Conservation (phyloP, 129 eudicot genomes). For the Escallonia rubra region DNA sequence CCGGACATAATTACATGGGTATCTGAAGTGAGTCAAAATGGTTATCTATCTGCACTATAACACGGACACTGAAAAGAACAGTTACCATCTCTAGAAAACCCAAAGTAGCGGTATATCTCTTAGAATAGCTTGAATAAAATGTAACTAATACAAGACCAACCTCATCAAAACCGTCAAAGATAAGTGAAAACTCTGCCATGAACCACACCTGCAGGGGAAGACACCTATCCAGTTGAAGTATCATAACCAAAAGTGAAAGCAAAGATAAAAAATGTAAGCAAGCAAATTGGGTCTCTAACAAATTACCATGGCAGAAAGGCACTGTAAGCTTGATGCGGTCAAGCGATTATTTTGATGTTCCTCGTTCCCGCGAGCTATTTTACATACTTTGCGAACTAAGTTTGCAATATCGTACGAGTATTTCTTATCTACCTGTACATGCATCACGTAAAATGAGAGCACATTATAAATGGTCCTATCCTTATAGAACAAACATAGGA, state of each 20-base stretch:
- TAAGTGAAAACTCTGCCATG: constrained; percentile 87
- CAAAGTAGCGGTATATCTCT: background rate
- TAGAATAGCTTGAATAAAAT: background rate
- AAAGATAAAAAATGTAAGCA: no score
- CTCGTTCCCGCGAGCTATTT: constrained; percentile 53
- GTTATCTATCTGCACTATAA: background rate
- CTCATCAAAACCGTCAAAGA: constrained; percentile 70
- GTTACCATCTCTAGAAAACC: background rate
- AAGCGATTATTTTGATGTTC: constrained; percentile 52
- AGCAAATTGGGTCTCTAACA: no score
- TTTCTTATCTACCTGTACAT: constrained; percentile 76
- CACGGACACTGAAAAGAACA: background rate
- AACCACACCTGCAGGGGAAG: constrained; percentile 74
- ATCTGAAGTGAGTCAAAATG: background rate
- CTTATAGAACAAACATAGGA: background rate
- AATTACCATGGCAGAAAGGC: constrained; percentile 96
- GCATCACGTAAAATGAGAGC: constrained; percentile 13
- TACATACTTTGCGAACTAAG: constrained; percentile 63
- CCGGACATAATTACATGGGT: no score
- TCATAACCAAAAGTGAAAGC: no score
- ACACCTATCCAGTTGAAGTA: constrained; percentile 1
- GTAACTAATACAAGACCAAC: constrained; percentile 29
- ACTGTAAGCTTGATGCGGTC: constrained; percentile 88
- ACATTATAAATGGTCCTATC: background rate
- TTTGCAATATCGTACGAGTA: constrained; percentile 72